A percentile compares a stretch with the other conserved stretches of the same genome.
Conservation (phyloP, 2,329 filamentous ascomycete species). For the Fusarium pseudonygamai region DNA sequence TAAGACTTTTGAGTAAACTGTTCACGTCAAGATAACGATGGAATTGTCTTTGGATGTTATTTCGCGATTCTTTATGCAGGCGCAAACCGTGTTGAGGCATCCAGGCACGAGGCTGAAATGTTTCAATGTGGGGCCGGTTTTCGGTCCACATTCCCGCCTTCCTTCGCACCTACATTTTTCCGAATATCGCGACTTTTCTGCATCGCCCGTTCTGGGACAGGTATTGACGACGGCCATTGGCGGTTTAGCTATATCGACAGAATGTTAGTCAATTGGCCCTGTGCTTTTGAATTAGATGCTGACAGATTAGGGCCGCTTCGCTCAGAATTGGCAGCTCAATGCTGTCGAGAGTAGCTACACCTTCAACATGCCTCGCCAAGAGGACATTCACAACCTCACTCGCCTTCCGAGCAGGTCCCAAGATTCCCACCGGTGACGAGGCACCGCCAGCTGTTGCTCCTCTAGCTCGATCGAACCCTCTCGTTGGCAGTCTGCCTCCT, state of each 20-base stretch:
- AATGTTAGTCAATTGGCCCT: constrained; percentile 28
- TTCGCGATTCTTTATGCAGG: constrained; percentile 17
- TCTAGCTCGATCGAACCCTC: constrained; percentile 16
- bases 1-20: not conserved
- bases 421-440: constrained; percentile 4
- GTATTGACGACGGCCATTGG: constrained; percentile 35
- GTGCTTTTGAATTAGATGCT: not conserved
- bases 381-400: constrained; percentile 49
- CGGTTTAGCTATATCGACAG: constrained; percentile 16
- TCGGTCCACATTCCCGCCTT: constrained; percentile 28
- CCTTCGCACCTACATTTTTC: constrained; percentile 46
- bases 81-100: constrained; percentile 34
- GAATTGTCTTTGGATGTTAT: not conserved
- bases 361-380: constrained; percentile 31
- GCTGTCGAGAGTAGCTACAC: constrained; percentile 44
- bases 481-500: not conserved
- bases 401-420: constrained; percentile 39
- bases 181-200: constrained; percentile 43
- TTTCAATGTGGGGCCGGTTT: constrained; percentile 35
- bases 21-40: not conserved
- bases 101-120: constrained; percentile 42
- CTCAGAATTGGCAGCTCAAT: constrained; percentile 44
- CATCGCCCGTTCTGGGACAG: constrained; percentile 18
- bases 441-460: constrained; percentile 3
- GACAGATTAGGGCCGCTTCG: constrained; percentile 41